Conservation (phyloP, 768 basidiomycete genomes). For the Russula sp. region DNA sequence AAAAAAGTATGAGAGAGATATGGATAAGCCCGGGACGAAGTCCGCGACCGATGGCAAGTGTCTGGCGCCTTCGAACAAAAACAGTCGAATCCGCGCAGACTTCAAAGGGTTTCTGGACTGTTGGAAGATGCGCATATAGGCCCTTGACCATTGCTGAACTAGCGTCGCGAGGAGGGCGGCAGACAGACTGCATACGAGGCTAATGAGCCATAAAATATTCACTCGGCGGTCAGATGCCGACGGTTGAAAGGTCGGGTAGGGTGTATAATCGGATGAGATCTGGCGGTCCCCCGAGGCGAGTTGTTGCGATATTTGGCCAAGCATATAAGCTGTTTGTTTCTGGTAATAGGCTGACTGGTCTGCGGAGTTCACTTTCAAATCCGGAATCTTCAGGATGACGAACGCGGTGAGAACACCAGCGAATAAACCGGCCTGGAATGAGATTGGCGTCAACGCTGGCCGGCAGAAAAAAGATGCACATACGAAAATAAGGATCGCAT, state of each 20-base stretch:
- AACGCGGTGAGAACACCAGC: conserved; percentile 21
- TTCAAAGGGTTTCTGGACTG: conserved; percentile 33
- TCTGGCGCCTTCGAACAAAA: conserved; percentile 39
- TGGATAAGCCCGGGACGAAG: conserved; percentile 48
- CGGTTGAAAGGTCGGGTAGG: conserved; percentile 20
- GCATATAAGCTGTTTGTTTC: conserved; percentile 6
- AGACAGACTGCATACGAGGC: conserved; percentile 40
- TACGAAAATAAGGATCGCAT: background rate
- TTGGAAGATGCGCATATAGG: conserved; percentile 37
- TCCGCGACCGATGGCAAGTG: conserved; percentile 44
- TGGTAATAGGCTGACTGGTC: conserved; percentile 2
- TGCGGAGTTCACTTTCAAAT: conserved; percentile 12
- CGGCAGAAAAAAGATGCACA: background rate
- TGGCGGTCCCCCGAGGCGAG: background rate
- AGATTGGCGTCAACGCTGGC: background rate
- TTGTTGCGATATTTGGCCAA: conserved; percentile 10
- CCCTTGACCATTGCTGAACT: conserved; percentile 49
- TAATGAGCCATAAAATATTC: conserved; percentile 44
- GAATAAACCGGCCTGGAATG: conserved; percentile 21
- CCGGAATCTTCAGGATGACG: conserved; percentile 8
- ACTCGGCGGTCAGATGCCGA: conserved; percentile 39
- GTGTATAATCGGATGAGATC: background rate
- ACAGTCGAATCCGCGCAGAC: conserved; percentile 45
- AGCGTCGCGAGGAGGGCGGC: conserved; percentile 47
- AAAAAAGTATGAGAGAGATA: conserved; percentile 35